Evolutionary conservation across 116 monocot genomes (phyloP), one percentile per base, ranked within the genome.

Genomic region (Phalaenopsis hybrid): DNA sequence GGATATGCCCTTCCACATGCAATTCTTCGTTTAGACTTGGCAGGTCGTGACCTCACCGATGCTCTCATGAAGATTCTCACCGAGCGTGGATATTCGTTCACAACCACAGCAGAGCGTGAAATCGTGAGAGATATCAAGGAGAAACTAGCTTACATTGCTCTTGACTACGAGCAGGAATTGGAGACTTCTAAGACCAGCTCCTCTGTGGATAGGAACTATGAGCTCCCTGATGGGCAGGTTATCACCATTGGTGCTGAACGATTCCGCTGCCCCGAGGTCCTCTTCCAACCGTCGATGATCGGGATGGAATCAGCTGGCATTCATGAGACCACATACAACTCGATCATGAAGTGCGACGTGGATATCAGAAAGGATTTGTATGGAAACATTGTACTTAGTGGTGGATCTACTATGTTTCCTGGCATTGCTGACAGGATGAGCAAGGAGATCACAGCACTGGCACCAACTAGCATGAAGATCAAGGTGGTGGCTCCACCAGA

Each of bases 401-500:
- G 89, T 52, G 85, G 89, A 0, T 89, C 89, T 18, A 89, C 89
- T 33, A 89, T 89, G 89, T 89, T 89, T 81, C 83, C 89, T 3
- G 89, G 89, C 67, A 89, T 89, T 58, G 89, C 87, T 45, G 89
- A 89, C 21, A 79, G 87, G 46, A 89, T 89, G 89, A 89, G 82
- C 87, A 89, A 89, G 81, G 89, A 89, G 83, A 89, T 87, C 74
- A 83, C 87, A 5, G 87, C 87, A 10, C 85, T 89, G 34, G 89
- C 89, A 17, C 89, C 89, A 7, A 83, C 82, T 76, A 87, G 83
- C 89, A 89, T 89, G 87, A 86, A 84, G 80, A 84, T 89, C 78
- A 89, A 89, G 84, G 89, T 89, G 80, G 89, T 89, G 12, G 89
- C 89, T 13, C 89, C 89, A 16, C 89, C 89, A 4, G 89, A 89